These are phyloP conservation scores for Tetrahymena elliotti DNA, from an alignment of 73 alveolate species.

Conservation along the genomic window DNA sequence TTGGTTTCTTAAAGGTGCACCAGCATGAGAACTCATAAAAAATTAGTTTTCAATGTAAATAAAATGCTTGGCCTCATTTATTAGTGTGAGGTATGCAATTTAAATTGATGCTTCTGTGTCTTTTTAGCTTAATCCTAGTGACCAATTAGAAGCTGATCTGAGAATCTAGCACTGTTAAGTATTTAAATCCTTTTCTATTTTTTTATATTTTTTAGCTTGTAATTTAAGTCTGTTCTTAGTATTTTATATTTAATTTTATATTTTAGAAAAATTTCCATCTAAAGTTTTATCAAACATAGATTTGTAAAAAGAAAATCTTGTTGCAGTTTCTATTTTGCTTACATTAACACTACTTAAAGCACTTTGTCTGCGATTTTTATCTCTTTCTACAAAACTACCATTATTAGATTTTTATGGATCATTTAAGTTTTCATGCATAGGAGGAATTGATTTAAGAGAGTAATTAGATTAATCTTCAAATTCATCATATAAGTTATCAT, in stretches of 20 bases:
- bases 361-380: background rate
- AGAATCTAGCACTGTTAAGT: constrained; percentile 10
- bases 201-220: background rate
- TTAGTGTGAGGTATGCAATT: constrained; percentile 74
- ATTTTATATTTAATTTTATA: background rate
- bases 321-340: background rate
- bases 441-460: background rate
- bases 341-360: background rate
- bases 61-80: constrained; percentile 62
- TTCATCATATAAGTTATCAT: background rate
- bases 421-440: background rate
- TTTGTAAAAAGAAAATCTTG: background rate
- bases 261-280: background rate
- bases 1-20: constrained; percentile 58
- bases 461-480: background rate
- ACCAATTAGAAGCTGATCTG: constrained; percentile 80
- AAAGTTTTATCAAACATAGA: background rate
- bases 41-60: constrained; percentile 90
- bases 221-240: background rate
- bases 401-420: background rate
- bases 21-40: constrained; percentile 62
- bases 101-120: constrained; percentile 68
- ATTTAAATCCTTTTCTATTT: background rate
- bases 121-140: constrained; percentile 63
- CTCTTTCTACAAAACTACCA: background rate